Evolutionary conservation across 306 rosid genomes (phyloP).

Genomic region (Myrica gale): DNA sequence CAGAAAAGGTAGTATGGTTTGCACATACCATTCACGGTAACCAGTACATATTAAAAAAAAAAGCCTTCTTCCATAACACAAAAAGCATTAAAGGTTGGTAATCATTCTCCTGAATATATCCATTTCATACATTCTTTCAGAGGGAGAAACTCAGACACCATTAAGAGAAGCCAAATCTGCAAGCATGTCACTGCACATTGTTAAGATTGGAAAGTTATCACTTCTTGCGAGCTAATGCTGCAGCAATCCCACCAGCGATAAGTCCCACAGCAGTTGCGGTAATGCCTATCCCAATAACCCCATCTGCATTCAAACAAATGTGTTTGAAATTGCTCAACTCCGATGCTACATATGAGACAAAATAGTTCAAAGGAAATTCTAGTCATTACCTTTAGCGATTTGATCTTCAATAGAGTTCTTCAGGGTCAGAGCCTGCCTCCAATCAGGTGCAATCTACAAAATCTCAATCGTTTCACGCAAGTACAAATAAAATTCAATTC

Average conservation of each 20-base stretch:
- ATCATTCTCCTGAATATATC: neutral
- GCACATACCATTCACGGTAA: neutral
- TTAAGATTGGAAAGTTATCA: conserved; percentile 25
- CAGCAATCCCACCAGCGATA: conserved; percentile 81
- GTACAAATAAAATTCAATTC: neutral
- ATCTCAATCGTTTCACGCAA: conserved; percentile 20
- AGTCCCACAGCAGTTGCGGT: conserved; percentile 84
- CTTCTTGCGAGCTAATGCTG: conserved; percentile 70
- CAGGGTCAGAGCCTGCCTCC: conserved; percentile 81
- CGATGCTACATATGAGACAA: neutral
- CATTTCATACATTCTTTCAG: neutral
- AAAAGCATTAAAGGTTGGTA: neutral
- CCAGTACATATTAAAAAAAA: neutral
- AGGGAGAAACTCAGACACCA: neutral
- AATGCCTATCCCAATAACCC: conserved; percentile 90
- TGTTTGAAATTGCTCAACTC: conserved; percentile 13
- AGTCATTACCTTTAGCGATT: conserved; percentile 64
- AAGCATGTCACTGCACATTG: conserved; percentile 15
- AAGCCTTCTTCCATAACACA: conserved; percentile 3
- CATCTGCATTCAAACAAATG: conserved; percentile 53
- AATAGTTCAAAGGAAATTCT: conserved; percentile 6
- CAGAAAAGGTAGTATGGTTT: neutral
- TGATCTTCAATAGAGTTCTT: conserved; percentile 63
- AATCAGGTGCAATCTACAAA: conserved; percentile 85
- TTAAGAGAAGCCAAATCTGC: neutral